Evolutionary conservation across 805 yeast species (phyloP).

Genomic region (Nakazawaea sp.): DNA sequence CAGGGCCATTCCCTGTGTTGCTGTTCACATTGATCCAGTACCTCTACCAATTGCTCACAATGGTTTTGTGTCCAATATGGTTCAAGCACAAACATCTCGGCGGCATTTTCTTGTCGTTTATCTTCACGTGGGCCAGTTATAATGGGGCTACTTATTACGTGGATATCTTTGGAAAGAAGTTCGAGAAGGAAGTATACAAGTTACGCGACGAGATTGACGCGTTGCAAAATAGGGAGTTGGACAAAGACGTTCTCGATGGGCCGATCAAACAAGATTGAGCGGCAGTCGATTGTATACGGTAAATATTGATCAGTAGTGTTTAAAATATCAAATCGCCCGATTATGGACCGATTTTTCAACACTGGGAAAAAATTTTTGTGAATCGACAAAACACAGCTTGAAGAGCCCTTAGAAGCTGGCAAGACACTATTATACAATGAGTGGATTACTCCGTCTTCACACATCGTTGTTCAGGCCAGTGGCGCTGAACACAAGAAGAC

Average conservation of each 20-base stretch:
- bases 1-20: conserved; percentile 79
- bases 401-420: no score
- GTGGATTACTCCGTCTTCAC: no score
- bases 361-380: no score
- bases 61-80: conserved; percentile 89
- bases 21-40: conserved; percentile 86
- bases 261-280: not conserved
- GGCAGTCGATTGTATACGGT: no score
- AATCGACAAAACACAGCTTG: no score
- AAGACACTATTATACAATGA: no score
- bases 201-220: conserved; percentile 66
- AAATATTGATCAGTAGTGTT: no score
- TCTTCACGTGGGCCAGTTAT: conserved; percentile 76
- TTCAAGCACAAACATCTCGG: conserved; percentile 64
- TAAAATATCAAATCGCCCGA: no score
- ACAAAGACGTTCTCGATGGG: not conserved
- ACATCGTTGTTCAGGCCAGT: no score
- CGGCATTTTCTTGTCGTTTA: conserved; percentile 56
- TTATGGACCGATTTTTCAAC: no score
- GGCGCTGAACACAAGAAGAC: no score
- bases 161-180: conserved; percentile 84
- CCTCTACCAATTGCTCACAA: conserved; percentile 76
- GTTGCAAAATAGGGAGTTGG: not conserved
- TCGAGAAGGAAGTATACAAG: conserved; percentile 76
- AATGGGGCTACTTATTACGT: conserved; percentile 95